Conservation (phyloP, 352 stramenopile species). For the Globisporangium cystogenes region DNA sequence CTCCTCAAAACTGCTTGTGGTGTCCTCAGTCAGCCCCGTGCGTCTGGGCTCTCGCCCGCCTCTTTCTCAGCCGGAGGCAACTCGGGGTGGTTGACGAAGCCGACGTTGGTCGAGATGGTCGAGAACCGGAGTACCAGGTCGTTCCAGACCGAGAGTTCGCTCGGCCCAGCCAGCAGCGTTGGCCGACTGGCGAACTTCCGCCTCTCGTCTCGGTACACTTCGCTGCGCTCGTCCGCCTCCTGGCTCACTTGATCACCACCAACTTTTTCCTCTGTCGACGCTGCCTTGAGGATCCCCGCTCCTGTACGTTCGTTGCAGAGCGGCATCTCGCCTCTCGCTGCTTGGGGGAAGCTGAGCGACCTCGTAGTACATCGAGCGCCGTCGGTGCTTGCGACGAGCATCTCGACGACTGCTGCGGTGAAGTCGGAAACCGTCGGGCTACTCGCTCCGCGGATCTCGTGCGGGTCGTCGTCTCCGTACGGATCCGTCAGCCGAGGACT, state of each 20-base stretch:
- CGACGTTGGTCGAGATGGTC: constrained; percentile 1
- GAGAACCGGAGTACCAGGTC: background rate
- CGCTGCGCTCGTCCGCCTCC: constrained; percentile 2
- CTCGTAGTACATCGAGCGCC: background rate
- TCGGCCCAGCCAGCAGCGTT: too few species aligned
- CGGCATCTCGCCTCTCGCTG: background rate
- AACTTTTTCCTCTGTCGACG: too few species aligned
- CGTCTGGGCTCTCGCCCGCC: too few species aligned
- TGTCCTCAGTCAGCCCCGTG: background rate
- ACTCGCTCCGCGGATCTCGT: constrained; percentile 6
- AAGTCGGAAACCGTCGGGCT: background rate
- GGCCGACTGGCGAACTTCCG: background rate
- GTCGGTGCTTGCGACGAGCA: background rate
- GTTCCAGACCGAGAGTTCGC: background rate
- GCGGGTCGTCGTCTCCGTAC: constrained; percentile 6
- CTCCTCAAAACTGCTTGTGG: constrained; percentile 6
- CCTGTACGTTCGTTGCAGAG: background rate
- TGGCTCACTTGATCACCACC: background rate
- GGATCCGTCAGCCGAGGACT: constrained; percentile 5
- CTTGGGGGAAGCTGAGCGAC: background rate
- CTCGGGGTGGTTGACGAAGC: background rate
- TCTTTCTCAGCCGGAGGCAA: too few species aligned
- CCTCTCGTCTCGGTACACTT: constrained; percentile 1
- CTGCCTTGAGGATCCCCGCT: background rate
- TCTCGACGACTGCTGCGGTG: background rate